A percentile compares a stretch with the other conserved stretches of the same genome.
Evolutionary conservation across 1,139 yeast species (phyloP).

Genomic region (Candida sp.): DNA sequence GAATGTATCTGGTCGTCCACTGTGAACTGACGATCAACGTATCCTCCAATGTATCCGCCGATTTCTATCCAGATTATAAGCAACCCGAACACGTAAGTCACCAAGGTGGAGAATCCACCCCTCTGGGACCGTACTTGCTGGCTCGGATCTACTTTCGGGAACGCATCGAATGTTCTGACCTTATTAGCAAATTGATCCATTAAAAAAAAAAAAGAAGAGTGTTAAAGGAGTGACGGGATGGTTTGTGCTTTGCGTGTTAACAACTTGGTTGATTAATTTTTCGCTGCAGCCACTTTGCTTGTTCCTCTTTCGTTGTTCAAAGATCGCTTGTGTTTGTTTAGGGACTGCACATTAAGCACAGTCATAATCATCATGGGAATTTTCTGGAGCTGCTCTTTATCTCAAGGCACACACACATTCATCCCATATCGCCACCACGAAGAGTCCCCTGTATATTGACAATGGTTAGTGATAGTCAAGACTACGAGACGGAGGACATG

Average conservation of each 20-base stretch:
- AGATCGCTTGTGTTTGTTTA: too few species aligned
- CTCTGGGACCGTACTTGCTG: conserved; percentile 76
- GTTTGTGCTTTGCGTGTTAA: too few species aligned
- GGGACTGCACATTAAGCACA: too few species aligned
- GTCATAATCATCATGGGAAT: too few species aligned
- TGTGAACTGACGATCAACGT: conserved; percentile 74
- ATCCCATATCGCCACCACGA: too few species aligned
- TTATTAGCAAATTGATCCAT: conserved; percentile 43
- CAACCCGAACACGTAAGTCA: conserved; percentile 62
- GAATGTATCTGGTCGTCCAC: conserved; percentile 70
- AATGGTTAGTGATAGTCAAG: neutral
- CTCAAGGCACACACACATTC: neutral
- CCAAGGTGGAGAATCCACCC: conserved; percentile 78
- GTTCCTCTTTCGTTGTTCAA: too few species aligned
- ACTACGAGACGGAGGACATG: neutral
- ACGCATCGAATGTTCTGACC: conserved; percentile 83
- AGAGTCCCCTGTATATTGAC: too few species aligned
- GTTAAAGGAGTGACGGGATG: too few species aligned
- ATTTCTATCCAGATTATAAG: conserved; percentile 85
- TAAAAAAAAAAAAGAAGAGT: too few species aligned
- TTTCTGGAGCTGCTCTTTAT: too few species aligned
- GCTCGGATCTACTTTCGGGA: conserved; percentile 83
- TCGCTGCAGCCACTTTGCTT: too few species aligned
- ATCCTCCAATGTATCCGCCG: conserved; percentile 87
- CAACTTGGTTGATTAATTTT: too few species aligned